Evolutionary conservation across 2,329 filamentous ascomycete species (phyloP).

Genomic region (Xylariaceae sp.): DNA sequence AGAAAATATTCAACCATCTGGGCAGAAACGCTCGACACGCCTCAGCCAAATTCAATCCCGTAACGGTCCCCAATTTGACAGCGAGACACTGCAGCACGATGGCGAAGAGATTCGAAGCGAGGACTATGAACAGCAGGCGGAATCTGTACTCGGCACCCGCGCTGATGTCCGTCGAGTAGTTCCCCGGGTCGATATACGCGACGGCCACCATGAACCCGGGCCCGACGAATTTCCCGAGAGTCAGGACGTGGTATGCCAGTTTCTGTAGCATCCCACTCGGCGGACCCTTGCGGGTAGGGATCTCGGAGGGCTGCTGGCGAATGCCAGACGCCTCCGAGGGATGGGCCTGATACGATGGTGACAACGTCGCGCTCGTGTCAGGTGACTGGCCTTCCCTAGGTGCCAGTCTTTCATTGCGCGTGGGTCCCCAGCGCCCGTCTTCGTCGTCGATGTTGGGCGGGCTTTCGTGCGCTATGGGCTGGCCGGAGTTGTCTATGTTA

Average conservation of each 20-base stretch:
- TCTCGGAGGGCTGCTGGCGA: background rate
- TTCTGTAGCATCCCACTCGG: constrained; percentile 11
- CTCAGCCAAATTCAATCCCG: constrained; percentile 62
- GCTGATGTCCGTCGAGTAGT: constrained; percentile 67
- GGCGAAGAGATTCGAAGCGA: constrained; percentile 67
- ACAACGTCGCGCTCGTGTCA: constrained; percentile 10
- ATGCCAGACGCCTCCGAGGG: constrained; percentile 9
- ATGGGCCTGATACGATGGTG: constrained; percentile 10
- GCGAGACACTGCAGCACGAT: constrained; percentile 66
- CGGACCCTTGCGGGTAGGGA: constrained; percentile 9
- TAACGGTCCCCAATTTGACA: constrained; percentile 67
- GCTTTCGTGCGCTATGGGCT: constrained; percentile 20
- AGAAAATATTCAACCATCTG: constrained; percentile 57
- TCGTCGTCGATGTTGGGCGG: constrained; percentile 16
- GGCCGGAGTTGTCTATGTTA: constrained; percentile 27
- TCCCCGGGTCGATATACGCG: constrained; percentile 60
- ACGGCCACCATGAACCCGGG: constrained; percentile 64
- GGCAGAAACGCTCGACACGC: constrained; percentile 64
- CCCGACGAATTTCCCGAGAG: constrained; percentile 57
- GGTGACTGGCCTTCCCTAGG: constrained; percentile 20
- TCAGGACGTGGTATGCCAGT: constrained; percentile 34
- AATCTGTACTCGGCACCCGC: constrained; percentile 65
- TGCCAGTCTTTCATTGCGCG: constrained; percentile 18
- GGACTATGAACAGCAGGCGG: constrained; percentile 62
- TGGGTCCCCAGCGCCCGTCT: background rate